A percentile compares a stretch with the other conserved stretches of the same genome.
Evolutionary conservation across 495 filamentous ascomycete genomes (phyloP).

Genomic region (Terfezia claveryi): DNA sequence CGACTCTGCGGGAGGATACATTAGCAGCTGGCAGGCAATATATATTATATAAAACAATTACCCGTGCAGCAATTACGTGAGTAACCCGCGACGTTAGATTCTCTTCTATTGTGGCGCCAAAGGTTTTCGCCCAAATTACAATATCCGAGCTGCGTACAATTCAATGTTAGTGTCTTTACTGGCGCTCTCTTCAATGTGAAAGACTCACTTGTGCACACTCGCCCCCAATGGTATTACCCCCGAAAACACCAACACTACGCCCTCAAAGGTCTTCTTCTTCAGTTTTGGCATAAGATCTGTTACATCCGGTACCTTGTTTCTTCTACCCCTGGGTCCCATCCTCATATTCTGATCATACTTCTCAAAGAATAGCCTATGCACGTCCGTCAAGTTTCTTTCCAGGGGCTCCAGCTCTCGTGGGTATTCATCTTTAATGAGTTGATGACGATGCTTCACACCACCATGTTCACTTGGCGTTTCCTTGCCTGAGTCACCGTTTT

Average conservation of each 20-base stretch:
- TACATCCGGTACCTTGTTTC: constrained; percentile 49
- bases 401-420: constrained; percentile 46
- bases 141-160: constrained; percentile 41
- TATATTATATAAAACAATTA: constrained; percentile 15
- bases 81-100: constrained; percentile 37
- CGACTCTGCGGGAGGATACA: constrained; percentile 35
- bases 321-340: constrained; percentile 28
- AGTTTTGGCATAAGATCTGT: constrained; percentile 57
- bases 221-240: constrained; percentile 64
- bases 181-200: background rate
- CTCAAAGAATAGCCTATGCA: constrained; percentile 63
- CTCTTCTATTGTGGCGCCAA: constrained; percentile 52
- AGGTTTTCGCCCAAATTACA: constrained; percentile 58
- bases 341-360: constrained; percentile 41
- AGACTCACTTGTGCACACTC: constrained; percentile 38
- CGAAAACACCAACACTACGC: constrained; percentile 58
- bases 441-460: constrained; percentile 34
- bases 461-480: constrained; percentile 21
- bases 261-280: constrained; percentile 48
- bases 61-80: constrained; percentile 40
- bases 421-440: constrained; percentile 68
- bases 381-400: constrained; percentile 43
- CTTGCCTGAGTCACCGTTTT: constrained; percentile 22
- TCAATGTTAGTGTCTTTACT: constrained; percentile 5
- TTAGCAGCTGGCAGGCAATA: constrained; percentile 30